A percentile compares a stretch with the other conserved stretches of the same genome.
phyloP scores from a whole-genome alignment of 805 yeast species.

The Suhomyces sp. region DNA sequence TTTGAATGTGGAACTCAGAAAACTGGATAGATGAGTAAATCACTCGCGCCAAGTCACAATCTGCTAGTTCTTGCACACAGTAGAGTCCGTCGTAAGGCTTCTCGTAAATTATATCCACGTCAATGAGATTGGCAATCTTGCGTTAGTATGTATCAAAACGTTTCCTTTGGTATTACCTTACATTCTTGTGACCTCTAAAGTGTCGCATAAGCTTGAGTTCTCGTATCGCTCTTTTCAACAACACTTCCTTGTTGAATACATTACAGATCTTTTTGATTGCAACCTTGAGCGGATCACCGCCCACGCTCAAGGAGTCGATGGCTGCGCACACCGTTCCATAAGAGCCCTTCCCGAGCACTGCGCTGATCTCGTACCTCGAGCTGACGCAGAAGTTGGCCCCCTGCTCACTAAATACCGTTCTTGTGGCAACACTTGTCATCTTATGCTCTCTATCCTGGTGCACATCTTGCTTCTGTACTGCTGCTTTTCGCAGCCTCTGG shows the following conservation, averaged over 20 bases:
- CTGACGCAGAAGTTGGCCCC: constrained; percentile 62
- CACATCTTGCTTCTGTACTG: not conserved
- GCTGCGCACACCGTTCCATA: constrained; percentile 87
- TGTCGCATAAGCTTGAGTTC: constrained; percentile 79
- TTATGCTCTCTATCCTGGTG: not conserved
- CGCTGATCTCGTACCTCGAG: constrained; percentile 53
- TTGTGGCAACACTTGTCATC: not conserved
- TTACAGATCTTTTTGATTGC: constrained; percentile 82
- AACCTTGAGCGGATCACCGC: constrained; percentile 32
- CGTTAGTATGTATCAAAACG: constrained; percentile 14
- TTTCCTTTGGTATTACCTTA: constrained; percentile 15
- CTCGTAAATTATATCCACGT: constrained; percentile 64
- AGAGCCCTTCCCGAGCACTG: constrained; percentile 75
- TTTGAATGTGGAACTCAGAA: constrained; percentile 79
- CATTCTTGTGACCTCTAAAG: constrained; percentile 82
- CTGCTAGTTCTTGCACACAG: constrained; percentile 83
- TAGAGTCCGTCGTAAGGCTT: constrained; percentile 82
- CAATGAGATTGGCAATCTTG: constrained; percentile 65
- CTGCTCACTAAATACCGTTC: constrained; percentile 21
- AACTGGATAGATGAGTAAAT: constrained; percentile 73
- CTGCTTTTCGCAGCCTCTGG: constrained; percentile 2
- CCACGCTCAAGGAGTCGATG: constrained; percentile 31
- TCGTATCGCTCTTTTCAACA: constrained; percentile 76
- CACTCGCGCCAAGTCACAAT: constrained; percentile 77
- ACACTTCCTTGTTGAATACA: constrained; percentile 63